phyloP scores from a whole-genome alignment of 2,329 filamentous ascomycete genomes.

The Diaporthe nobilis region DNA sequence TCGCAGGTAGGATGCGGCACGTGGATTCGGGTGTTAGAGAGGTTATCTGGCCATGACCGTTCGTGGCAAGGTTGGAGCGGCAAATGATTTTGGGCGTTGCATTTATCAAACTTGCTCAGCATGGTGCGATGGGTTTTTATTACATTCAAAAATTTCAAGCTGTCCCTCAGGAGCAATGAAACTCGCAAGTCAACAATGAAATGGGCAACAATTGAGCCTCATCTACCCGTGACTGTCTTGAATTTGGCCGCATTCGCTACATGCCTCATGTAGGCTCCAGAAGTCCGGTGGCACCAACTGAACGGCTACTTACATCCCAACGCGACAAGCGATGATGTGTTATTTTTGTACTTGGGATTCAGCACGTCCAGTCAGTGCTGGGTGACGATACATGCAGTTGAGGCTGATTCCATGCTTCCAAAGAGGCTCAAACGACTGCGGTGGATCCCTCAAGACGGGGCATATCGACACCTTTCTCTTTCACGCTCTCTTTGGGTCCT shows the following conservation, averaged over 20 bases:
- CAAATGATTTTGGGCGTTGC: neutral
- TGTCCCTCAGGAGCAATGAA: neutral
- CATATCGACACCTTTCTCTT: no score
- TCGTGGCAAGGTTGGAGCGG: neutral
- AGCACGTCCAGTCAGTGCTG: neutral
- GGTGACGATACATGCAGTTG: neutral
- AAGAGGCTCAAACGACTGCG: neutral
- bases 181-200: no score
- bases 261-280: neutral
- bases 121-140: neutral
- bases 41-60: neutral
- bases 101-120: constrained; percentile 1
- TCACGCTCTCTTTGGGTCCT: neutral
- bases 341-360: neutral
- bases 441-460: neutral
- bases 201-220: neutral
- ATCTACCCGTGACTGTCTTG: no score
- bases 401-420: neutral
- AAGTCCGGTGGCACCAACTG: neutral
- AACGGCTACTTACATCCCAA: no score
- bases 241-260: no score
- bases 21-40: neutral
- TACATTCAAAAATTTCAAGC: neutral
- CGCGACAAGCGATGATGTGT: neutral
- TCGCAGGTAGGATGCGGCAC: neutral